Conservation (phyloP, 2,329 filamentous ascomycete species). For the Clarireedia homoeocarpa region DNA sequence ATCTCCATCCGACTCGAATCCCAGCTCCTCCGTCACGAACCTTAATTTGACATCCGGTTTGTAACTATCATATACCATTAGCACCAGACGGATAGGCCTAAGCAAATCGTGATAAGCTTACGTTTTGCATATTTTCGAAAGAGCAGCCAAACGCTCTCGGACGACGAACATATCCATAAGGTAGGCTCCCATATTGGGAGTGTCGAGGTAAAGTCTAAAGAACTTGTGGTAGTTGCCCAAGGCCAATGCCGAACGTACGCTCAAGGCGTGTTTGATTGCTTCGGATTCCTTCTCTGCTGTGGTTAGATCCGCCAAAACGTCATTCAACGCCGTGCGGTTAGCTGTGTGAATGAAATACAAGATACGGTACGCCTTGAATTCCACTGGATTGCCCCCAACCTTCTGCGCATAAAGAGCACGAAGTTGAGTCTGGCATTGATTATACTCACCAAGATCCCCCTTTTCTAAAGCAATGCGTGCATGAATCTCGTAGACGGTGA, state of each 20-base stretch:
- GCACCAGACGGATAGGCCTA: slow-evolving; percentile 23
- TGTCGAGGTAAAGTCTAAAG: slow-evolving; percentile 90
- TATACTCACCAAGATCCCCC: slow-evolving; percentile 99
- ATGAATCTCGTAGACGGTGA: slow-evolving; percentile 94
- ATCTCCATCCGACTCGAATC: slow-evolving; percentile 87
- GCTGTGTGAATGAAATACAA: slow-evolving; percentile 98
- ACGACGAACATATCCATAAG: slow-evolving; percentile 99
- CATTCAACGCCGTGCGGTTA: slow-evolving; percentile 96
- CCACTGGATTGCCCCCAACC: slow-evolving; percentile 80
- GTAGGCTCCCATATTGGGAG: slow-evolving; percentile 95
- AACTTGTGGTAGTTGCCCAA: slow-evolving; percentile 96
- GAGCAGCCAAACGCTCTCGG: slow-evolving; percentile 81
- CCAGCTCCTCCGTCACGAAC: slow-evolving; percentile 92
- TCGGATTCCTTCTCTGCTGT: slow-evolving; percentile 83
- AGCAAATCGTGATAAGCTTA: slow-evolving; percentile 44
- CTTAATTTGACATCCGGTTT: slow-evolving; percentile 83
- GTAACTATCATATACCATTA: slow-evolving; percentile 59
- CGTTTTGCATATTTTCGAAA: slow-evolving; percentile 92
- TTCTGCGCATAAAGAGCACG: slow-evolving; percentile 83
- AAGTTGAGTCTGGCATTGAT: slow-evolving; percentile 98
- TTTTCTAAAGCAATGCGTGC: slow-evolving; percentile 96
- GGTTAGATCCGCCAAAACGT: slow-evolving; percentile 98
- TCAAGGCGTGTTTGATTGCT: slow-evolving; percentile 82
- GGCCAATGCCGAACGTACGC: slow-evolving; percentile 84
- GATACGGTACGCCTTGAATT: slow-evolving; percentile 99